phyloP scores from a whole-genome alignment of 2,329 filamentous ascomycete species.

The Sclerotinia trifoliorum region DNA sequence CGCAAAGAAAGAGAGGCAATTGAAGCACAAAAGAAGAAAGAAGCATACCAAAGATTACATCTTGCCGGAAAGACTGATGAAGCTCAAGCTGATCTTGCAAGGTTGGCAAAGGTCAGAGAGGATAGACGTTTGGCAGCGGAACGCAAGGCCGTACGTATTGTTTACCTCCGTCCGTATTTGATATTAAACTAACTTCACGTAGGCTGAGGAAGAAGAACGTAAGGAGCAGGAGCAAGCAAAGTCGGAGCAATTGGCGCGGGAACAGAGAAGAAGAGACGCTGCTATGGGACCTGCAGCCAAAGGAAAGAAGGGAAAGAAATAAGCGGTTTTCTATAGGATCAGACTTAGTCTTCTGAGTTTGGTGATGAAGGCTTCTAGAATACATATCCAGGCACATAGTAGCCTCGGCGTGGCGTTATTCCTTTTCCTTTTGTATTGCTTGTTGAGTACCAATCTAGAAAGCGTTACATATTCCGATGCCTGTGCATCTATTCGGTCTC shows the following conservation, averaged over 20 bases:
- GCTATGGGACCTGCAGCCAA: constrained; percentile 30
- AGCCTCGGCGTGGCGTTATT: not conserved
- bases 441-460: not conserved
- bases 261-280: constrained; percentile 45
- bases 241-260: constrained; percentile 48
- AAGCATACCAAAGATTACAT: constrained; percentile 87
- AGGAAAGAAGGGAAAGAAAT: constrained; percentile 22
- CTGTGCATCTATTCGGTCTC: not conserved
- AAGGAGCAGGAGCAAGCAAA: constrained; percentile 43
- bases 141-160: constrained; percentile 68
- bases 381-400: not conserved
- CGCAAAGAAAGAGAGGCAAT: constrained; percentile 73
- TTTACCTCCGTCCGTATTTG: not conserved
- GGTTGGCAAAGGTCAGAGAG: constrained; percentile 78
- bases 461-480: not conserved
- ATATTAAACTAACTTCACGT: constrained; percentile 27
- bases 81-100: constrained; percentile 83
- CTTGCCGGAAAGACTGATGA: constrained; percentile 96
- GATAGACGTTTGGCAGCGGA: constrained; percentile 81
- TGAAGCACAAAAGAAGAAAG: constrained; percentile 83
- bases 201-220: constrained; percentile 43
- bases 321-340: not conserved
- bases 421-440: not conserved
- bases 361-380: constrained; percentile 1
- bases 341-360: constrained; percentile 11